Percentiles rank a stretch among this genome's conserved stretches.
Conservation (phyloP, 148 eudicot genomes). For the Selenicereus undatus region DNA sequence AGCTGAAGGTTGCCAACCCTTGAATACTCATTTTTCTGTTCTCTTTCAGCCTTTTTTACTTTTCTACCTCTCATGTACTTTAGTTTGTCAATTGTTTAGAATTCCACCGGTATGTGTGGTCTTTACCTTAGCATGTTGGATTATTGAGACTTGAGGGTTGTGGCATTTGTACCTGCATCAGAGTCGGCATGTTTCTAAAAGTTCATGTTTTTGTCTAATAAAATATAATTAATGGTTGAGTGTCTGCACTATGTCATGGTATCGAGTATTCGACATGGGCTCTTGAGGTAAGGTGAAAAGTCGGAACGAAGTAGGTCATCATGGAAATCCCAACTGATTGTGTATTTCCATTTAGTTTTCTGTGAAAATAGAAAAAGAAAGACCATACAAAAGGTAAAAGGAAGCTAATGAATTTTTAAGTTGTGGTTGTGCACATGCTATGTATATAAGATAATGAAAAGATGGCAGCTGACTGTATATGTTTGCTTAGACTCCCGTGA, state of each 20-base stretch:
- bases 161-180: not conserved
- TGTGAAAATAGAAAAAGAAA: no score
- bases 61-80: no score
- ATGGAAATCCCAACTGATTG: not conserved
- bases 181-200: not conserved
- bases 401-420: no score
- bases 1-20: conserved; percentile 49
- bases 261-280: not conserved
- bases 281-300: not conserved
- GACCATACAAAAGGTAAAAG: no score
- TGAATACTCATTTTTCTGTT: not conserved
- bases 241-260: not conserved
- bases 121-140: not conserved
- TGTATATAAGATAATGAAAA: no score
- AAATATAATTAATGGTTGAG: no score
- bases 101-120: not conserved
- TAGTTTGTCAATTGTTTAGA: not conserved
- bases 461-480: no score
- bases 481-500: no score
- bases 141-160: not conserved
- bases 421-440: no score
- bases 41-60: not conserved
- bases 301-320: not conserved
- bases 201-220: not conserved
- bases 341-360: not conserved